Base-by-base conservation (phyloP, 2,329 filamentous ascomycete species). In the Aspergillus sp. region DNA sequence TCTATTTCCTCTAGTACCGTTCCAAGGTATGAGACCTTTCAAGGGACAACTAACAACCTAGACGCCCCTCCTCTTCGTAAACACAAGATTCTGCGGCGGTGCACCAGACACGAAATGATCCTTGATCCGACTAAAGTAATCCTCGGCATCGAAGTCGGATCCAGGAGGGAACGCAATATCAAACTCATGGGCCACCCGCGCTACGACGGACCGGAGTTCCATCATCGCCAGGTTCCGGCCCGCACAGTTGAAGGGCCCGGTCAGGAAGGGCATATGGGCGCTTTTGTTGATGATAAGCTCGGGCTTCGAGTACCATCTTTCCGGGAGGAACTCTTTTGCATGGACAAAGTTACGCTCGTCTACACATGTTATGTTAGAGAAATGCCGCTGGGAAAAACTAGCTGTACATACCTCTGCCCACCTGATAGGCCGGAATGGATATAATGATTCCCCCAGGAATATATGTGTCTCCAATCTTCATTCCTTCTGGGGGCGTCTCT, bases 401-500 rank as follows among this genome's bases (percentile, higher is more conserved):
- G 34, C 2, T 41, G 11, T 41, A 41, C 34, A 15, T 41, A 41
- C 34, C 34, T 15, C 34, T 41, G 3, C 34, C 34, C 2, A 41
- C 34, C 34, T 41, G 34, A 23, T 60, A 60, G 4, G 34, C 34
- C 34, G 57, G 57, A 3, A 49, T 23, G 7, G 54, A 51, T 7
- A 60, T 25, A 1, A 31, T 54, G 5, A 51, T 60, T 3, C 31
- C 43, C 6, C 57, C 57, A 13, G 57, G 57, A n/a, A 60, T 60
- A 15, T 49, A 60, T 1, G 31, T 50, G 13, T 46, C 57, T 19
- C 51, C 41, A 8, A 60, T 41, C 19, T 13, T 49, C 41, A 60
- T 54, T n/a, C 57, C 57, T 23, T 55, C 57, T 5, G 57, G 57
- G 15, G 57, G 57, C 28, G 57, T 60, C 6, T 54, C 15, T 15